A percentile compares a stretch with the other conserved stretches of the same genome.
phyloP scores from a whole-genome alignment of 2,329 filamentous ascomycete species.

The Colletotrichum nymphaeae region DNA sequence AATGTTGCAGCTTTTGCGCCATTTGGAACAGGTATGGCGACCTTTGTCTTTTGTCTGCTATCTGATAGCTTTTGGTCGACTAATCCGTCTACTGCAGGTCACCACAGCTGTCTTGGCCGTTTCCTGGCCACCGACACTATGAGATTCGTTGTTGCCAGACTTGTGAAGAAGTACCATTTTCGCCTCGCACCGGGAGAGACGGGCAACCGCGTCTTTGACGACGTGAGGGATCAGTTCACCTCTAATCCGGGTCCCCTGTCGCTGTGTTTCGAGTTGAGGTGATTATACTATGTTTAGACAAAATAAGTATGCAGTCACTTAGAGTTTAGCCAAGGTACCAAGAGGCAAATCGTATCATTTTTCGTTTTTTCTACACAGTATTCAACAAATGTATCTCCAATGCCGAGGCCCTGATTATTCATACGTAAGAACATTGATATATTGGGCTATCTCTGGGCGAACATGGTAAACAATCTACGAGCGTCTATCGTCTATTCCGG shows the following conservation, averaged over 20 bases:
- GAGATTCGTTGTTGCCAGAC: conserved; percentile 31
- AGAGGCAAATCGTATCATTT: not conserved
- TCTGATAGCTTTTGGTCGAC: not conserved
- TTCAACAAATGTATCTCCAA: not conserved
- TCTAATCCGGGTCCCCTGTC: conserved; percentile 33
- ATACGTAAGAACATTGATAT: not conserved
- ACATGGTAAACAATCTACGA: not conserved
- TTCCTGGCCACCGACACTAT: conserved; percentile 32
- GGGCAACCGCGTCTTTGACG: conserved; percentile 30
- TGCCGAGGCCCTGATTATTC: not conserved
- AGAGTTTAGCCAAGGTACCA: not conserved
- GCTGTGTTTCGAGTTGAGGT: conserved; percentile 31
- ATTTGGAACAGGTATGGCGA: conserved; percentile 44
- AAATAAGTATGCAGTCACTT: not conserved
- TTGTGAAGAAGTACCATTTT: conserved; percentile 29
- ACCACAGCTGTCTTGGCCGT: conserved; percentile 32
- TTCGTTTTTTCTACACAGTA: not conserved
- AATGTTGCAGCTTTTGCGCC: conserved; percentile 46
- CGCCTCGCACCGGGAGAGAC: conserved; percentile 31
- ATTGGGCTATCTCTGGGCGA: not conserved
- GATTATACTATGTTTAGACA: not conserved
- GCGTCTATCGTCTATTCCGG: not conserved
- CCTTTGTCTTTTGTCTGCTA: not conserved
- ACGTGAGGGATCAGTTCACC: conserved; percentile 30
- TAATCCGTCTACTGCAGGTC: conserved; percentile 6